Base-by-base conservation (phyloP, 1,284 basidiomycete genomes). In the Athelia psychrophila region DNA sequence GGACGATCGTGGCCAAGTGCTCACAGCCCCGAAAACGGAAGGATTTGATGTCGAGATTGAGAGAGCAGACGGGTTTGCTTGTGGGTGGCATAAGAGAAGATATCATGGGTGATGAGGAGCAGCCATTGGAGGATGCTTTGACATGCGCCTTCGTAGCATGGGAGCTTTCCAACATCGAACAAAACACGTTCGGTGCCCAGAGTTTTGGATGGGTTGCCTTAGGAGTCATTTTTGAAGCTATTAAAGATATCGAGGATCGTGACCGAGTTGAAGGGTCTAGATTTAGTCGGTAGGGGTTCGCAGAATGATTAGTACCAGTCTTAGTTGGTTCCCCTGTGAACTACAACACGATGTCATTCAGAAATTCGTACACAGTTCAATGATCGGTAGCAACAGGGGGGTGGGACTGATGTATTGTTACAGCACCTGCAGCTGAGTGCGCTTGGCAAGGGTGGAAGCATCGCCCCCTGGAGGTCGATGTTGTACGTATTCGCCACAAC, bases 151-250 rank as follows among this genome's bases (percentile, higher is more conserved):
- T 79, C 80, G 60, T 75, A 9, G 78, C 81, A 5, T 85, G 78
- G 74, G 63, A 72, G 53, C 58, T 82, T 9, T 72, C 77, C 0
- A 52, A 64, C 5, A 55, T 64, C 3, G 58, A 73, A 50, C 63
- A 63, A 16, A 64, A 69, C n/a, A 55, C 58, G 3, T 85, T 85
- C 57, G 84, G 83, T 1, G 78, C 77, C 20, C 71, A 75, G 46
- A 84, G 80, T 59, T 86, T 84, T 62, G 75, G 75, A 27, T 86
- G 80, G 79, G 62, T 86, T 22, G 75, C 80, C 2, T 65, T 86
- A 30, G 77, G 78, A 2, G 72, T 71, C 12, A 70, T 83, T 30
- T 84, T 86, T 54, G 72, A 73, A 23, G 62, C 64, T 0, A 69
- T 72, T 32, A 69, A 62, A 54, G 65, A 61, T 16, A 66, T 73